phyloP scores from a whole-genome alignment of 2,329 filamentous ascomycete species.

The Pyrenochaeta sp. region DNA sequence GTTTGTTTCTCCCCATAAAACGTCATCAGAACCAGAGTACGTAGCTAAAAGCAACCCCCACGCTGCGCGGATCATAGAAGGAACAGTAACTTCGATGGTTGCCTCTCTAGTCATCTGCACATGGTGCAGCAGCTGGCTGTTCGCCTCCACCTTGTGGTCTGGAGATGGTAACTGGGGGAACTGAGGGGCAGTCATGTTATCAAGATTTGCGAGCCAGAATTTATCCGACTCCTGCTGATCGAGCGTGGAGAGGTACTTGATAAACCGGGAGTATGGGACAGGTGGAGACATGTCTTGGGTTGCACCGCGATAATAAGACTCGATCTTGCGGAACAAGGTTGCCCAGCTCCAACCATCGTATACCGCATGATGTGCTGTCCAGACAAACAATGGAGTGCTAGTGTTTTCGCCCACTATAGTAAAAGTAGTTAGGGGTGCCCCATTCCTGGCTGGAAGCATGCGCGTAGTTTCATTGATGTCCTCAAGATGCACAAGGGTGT shows the following conservation, averaged over 20 bases:
- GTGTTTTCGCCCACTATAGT: constrained; percentile 18
- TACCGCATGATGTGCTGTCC: constrained; percentile 48
- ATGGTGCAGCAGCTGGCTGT: constrained; percentile 31
- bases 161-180: constrained; percentile 44
- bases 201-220: constrained; percentile 41
- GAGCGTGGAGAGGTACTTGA: constrained; percentile 39
- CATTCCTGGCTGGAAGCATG: constrained; percentile 37
- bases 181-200: constrained; percentile 37
- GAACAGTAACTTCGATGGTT: constrained; percentile 41
- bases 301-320: constrained; percentile 28
- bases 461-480: constrained; percentile 38
- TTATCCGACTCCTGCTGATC: constrained; percentile 36
- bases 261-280: constrained; percentile 42
- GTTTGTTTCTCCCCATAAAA: constrained; percentile 57
- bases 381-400: constrained; percentile 37
- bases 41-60: constrained; percentile 58
- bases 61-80: constrained; percentile 53
- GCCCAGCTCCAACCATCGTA: constrained; percentile 49
- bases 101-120: constrained; percentile 25
- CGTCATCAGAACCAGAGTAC: constrained; percentile 58
- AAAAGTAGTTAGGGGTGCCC: constrained; percentile 31
- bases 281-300: constrained; percentile 13
- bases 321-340: constrained; percentile 35
- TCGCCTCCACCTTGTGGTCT: constrained; percentile 42
- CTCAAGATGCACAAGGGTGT: constrained; percentile 20